A percentile compares a stretch with the other conserved stretches of the same genome.
These are phyloP conservation scores for Nitzschia inconspicua DNA, from an alignment of 108 stramenopile genomes.

Conservation along the genomic window DNA sequence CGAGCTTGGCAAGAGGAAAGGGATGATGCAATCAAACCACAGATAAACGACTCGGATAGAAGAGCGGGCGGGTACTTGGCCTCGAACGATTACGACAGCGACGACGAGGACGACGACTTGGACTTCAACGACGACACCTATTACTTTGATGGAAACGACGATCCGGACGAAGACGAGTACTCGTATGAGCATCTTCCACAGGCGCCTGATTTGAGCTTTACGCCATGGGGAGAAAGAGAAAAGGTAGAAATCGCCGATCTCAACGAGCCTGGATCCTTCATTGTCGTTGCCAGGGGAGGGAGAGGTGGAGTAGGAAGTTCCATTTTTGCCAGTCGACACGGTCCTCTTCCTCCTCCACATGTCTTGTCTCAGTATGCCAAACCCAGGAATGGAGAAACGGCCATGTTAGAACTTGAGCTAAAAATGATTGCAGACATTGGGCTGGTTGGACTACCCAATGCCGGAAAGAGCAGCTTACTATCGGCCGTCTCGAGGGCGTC, in stretches of 20 bases:
- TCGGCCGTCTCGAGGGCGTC: slow-evolving; percentile 85
- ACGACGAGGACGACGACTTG: slow-evolving; percentile 23
- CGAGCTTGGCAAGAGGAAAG: slow-evolving; percentile 6
- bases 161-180: slow-evolving; percentile 8
- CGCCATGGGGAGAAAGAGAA: slow-evolving; percentile 44
- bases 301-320: slow-evolving; percentile 67
- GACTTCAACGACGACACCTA: slow-evolving; percentile 1
- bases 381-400: slow-evolving; percentile 43
- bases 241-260: slow-evolving; percentile 70
- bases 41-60: not conserved
- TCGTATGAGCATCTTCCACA: slow-evolving; percentile 6
- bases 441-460: slow-evolving; percentile 99
- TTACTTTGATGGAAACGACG: not conserved
- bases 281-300: slow-evolving; percentile 76
- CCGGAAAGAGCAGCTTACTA: slow-evolving; percentile 92
- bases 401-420: slow-evolving; percentile 86
- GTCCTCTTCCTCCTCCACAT: slow-evolving; percentile 32
- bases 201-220: slow-evolving; percentile 34
- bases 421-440: slow-evolving; percentile 97
- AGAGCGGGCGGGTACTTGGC: slow-evolving; percentile 17
- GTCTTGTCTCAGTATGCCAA: slow-evolving; percentile 34
- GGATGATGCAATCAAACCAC: not conserved
- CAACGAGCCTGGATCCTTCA: slow-evolving; percentile 65
- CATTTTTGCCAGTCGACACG: slow-evolving; percentile 50
- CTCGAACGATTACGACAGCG: slow-evolving; percentile 23